Conservation (phyloP, 1,139 yeast species). For the Protomyces inundatus region DNA sequence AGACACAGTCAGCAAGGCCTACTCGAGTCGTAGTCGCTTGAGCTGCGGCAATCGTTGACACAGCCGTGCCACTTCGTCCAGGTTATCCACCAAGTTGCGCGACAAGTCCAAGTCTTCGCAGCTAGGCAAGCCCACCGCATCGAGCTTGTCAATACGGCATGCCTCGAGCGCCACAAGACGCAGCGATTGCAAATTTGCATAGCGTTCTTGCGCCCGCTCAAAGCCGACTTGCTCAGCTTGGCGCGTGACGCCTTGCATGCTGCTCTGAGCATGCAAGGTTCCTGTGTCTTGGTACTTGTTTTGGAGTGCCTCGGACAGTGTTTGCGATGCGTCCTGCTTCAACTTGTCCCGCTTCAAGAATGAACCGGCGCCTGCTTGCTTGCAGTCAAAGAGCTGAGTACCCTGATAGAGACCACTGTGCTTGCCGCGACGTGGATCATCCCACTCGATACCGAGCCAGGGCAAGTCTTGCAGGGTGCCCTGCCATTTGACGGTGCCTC, state of each 20-base stretch:
- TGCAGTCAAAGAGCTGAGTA: constrained; percentile 44
- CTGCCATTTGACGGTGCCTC: constrained; percentile 59
- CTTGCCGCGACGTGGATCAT: constrained; percentile 53
- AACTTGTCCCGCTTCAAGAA: constrained; percentile 16
- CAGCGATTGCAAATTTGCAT: not conserved
- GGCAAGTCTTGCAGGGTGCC: constrained; percentile 48
- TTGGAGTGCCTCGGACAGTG: not conserved
- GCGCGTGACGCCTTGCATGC: not conserved
- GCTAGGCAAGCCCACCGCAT: not conserved
- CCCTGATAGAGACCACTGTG: constrained; percentile 52
- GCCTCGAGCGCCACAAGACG: not conserved
- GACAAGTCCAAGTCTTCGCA: constrained; percentile 10
- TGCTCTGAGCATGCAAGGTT: not conserved
- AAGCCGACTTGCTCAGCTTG: constrained; percentile 14
- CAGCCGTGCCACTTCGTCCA: not conserved
- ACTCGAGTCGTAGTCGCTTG: constrained; percentile 14
- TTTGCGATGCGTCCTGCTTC: not conserved
- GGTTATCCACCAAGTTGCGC: constrained; percentile 4
- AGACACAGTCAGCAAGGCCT: not conserved
- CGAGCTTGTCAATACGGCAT: not conserved
- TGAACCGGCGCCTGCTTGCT: constrained; percentile 6
- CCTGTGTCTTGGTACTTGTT: constrained; percentile 8
- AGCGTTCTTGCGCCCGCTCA: constrained; percentile 3
- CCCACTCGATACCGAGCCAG: constrained; percentile 94
- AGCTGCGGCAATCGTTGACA: not conserved